Evolutionary conservation across 306 rosid species (phyloP), one percentile per base, ranked within the genome.

Genomic region (Gastrolobium villosum): DNA sequence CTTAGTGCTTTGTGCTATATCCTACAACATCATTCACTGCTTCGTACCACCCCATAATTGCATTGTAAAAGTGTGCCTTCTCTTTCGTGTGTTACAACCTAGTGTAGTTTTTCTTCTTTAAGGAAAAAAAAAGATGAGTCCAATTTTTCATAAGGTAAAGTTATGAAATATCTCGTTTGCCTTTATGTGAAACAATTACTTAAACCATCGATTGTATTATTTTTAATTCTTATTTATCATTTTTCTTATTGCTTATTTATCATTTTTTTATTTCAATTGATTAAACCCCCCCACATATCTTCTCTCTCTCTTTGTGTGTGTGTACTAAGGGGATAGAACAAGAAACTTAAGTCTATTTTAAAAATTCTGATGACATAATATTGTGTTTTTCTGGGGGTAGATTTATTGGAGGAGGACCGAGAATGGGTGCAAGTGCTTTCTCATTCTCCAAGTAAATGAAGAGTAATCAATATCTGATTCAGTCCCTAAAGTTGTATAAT

Each of bases 11-110:
- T 74, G 67, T 62, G 67, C 60, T 45, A 71, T 6, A 60, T 77
- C 74, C 34, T 34, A 56, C 65, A 55, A 57, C 81, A 79, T 67
- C 76, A 63, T 41, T 75, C 71, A 30, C 64, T 61, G 28, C 78
- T 76, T 52, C 74, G 66, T 54, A 37, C 39, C 30, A 45, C 40
- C 8, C 28, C 49, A 83, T 74, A 52, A 74, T 79, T 83, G 60
- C 81, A 32, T 78, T 74, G 56, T 34, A 70, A 66, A 83, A 74
- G 83, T 44, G 77, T 37, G 26, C 35, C 65, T 35, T 40, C 52
- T 69, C 59, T 61, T 39, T 59, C 46, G 35, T 79, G 48, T 72
- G 43, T 40, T 46, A 26, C 41, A 69, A 10, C 64, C 40, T 70
- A 82, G 55, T 56, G 15, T 36, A 30, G 41, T 15, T 77, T 41